A percentile compares a stretch with the other conserved stretches of the same genome.
These are phyloP conservation scores for Taphrina pruni DNA, from an alignment of 1,139 yeast genomes.

Conservation along the genomic window DNA sequence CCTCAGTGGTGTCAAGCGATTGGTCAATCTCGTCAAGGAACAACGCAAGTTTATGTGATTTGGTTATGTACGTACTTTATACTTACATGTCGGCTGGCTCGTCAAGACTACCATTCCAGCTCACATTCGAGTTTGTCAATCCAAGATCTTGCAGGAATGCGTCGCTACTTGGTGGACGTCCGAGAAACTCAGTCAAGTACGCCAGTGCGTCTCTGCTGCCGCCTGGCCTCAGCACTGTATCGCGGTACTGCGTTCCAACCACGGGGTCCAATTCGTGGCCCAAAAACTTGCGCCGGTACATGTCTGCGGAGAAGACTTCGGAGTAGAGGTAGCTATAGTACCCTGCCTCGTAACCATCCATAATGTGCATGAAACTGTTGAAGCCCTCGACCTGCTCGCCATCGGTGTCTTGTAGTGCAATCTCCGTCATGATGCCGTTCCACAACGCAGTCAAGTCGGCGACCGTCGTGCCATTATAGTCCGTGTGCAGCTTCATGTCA, in stretches of 20 bases:
- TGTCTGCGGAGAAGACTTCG: conserved; percentile 82
- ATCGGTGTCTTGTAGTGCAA: conserved; percentile 51
- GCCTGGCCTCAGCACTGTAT: conserved; percentile 31
- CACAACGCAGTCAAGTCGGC: conserved; percentile 59
- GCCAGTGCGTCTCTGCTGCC: conserved; percentile 28
- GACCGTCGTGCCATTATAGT: conserved; percentile 52
- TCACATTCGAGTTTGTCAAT: not conserved
- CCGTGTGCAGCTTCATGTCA: conserved; percentile 73
- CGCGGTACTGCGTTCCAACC: conserved; percentile 26
- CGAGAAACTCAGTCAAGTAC: conserved; percentile 68
- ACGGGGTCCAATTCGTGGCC: conserved; percentile 66
- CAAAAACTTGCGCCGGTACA: conserved; percentile 74
- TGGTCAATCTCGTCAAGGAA: conserved; percentile 43
- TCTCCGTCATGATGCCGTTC: conserved; percentile 49
- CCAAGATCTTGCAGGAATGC: conserved; percentile 75
- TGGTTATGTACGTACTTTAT: too few species aligned
- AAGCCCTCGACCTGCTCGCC: conserved; percentile 66
- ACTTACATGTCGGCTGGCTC: too few species aligned
- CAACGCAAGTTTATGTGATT: conserved; percentile 28
- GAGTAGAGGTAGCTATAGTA: conserved; percentile 89
- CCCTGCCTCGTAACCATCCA: conserved; percentile 85
- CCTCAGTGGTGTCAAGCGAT: conserved; percentile 35
- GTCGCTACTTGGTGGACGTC: conserved; percentile 73
- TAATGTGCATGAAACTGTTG: conserved; percentile 79
- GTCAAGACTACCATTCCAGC: too few species aligned